phyloP scores from a whole-genome alignment of 75 land plant genomes.

The Azolla pinnata region DNA sequence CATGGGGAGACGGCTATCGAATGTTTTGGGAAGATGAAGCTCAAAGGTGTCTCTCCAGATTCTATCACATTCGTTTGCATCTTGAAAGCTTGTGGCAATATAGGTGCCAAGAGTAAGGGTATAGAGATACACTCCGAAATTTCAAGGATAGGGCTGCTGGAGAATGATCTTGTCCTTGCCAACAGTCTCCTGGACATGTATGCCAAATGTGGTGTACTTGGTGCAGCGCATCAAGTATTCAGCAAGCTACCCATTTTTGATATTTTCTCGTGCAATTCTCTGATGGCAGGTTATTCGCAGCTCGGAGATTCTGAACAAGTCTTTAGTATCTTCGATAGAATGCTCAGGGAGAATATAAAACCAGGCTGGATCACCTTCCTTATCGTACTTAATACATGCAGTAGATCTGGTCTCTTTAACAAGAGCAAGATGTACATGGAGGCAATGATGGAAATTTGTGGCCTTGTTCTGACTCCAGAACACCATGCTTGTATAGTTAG shows the following conservation, averaged over 20 bases:
- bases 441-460: too few relatives aligned
- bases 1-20: constrained; percentile 34
- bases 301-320: too few relatives aligned
- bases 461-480: too few relatives aligned
- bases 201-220: neutral
- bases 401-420: too few relatives aligned
- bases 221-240: neutral
- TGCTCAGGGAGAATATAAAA: too few relatives aligned
- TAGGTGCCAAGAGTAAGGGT: constrained; percentile 41
- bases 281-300: neutral
- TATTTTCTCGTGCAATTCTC: neutral
- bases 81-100: constrained; percentile 34
- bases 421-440: too few relatives aligned
- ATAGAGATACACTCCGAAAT: constrained; percentile 32
- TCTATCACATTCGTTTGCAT: constrained; percentile 28
- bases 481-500: too few relatives aligned
- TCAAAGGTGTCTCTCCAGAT: constrained; percentile 28
- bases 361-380: too few relatives aligned
- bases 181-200: neutral
- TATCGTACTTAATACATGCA: too few relatives aligned
- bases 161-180: neutral
- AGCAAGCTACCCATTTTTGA: neutral
- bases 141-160: neutral
- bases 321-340: too few relatives aligned
- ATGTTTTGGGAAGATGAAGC: constrained; percentile 29